These are phyloP conservation scores for Phytophthora capsici DNA, from an alignment of 352 stramenopile species.

Conservation along the genomic window DNA sequence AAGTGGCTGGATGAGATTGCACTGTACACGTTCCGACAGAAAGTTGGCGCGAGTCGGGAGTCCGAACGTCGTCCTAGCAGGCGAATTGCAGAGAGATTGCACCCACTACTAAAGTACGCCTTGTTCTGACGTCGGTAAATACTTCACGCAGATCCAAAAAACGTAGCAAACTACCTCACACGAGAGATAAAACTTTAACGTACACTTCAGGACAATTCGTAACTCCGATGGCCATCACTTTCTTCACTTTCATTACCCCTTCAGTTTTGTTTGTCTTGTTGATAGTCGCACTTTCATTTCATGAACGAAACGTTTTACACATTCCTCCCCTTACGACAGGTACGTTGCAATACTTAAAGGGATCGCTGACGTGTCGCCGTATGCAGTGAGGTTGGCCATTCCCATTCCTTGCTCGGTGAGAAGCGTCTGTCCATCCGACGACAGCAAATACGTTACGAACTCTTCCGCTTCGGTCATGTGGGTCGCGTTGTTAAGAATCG, in stretches of 20 bases:
- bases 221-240: not conserved
- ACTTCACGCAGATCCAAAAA: not conserved
- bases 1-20: conserved; percentile 33
- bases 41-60: conserved; percentile 11
- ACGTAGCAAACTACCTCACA: not conserved
- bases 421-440: conserved; percentile 32
- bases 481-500: conserved; percentile 41
- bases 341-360: conserved; percentile 31
- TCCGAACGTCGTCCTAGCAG: conserved; percentile 8
- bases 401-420: conserved; percentile 35
- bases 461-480: conserved; percentile 40
- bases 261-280: too few species aligned
- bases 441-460: conserved; percentile 40
- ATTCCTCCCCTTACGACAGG: conserved; percentile 24
- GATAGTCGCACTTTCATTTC: too few species aligned
- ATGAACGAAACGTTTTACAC: too few species aligned
- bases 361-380: conserved; percentile 30
- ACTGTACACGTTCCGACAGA: conserved; percentile 23
- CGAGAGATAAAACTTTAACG: not conserved
- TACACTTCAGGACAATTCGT: not conserved
- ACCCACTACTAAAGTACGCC: conserved; percentile 3
- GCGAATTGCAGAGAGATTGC: conserved; percentile 2
- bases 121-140: conserved; percentile 20
- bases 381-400: conserved; percentile 37
- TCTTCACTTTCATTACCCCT: too few species aligned